These are phyloP conservation scores for Spiromastix sp. DNA, from an alignment of 2,329 filamentous ascomycete species.

Conservation along the genomic window DNA sequence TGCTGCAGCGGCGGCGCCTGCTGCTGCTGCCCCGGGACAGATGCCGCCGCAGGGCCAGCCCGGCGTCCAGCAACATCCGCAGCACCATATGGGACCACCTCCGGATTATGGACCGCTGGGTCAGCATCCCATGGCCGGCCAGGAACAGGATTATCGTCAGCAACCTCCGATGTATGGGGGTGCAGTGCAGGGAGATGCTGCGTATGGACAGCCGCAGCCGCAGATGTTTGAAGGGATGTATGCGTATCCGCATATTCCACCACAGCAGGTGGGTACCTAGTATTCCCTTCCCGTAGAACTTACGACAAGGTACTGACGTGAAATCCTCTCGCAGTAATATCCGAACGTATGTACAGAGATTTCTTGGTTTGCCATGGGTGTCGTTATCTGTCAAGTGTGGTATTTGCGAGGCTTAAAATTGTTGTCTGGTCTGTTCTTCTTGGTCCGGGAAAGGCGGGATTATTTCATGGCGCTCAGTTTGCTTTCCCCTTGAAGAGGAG, in stretches of 20 bases:
- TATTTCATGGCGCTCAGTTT: no score
- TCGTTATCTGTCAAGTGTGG: no score
- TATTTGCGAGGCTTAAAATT: no score
- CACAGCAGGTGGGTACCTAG: constrained; percentile 59
- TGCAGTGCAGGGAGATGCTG: constrained; percentile 63
- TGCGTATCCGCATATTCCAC: constrained; percentile 63
- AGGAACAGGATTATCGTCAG: constrained; percentile 69
- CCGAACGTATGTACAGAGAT: no score
- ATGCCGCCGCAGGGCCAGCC: constrained; percentile 31
- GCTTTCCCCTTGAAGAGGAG: no score
- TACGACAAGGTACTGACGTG: no score
- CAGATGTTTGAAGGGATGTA: constrained; percentile 87
- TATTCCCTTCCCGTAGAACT: no score
- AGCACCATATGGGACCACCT: constrained; percentile 42
- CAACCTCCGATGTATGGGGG: constrained; percentile 72
- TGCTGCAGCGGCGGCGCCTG: constrained; percentile 5
- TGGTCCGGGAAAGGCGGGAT: no score
- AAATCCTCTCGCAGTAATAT: no score
- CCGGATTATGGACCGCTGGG: constrained; percentile 50
- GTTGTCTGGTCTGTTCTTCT: no score
- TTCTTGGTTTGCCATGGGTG: no score
- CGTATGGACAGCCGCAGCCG: constrained; percentile 64
- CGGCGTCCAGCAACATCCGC: constrained; percentile 44
- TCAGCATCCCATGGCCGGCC: constrained; percentile 52
- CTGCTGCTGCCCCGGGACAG: constrained; percentile 19